Evolutionary conservation across 768 basidiomycete species (phyloP).

Genomic region (Kockovaella imperatae): DNA sequence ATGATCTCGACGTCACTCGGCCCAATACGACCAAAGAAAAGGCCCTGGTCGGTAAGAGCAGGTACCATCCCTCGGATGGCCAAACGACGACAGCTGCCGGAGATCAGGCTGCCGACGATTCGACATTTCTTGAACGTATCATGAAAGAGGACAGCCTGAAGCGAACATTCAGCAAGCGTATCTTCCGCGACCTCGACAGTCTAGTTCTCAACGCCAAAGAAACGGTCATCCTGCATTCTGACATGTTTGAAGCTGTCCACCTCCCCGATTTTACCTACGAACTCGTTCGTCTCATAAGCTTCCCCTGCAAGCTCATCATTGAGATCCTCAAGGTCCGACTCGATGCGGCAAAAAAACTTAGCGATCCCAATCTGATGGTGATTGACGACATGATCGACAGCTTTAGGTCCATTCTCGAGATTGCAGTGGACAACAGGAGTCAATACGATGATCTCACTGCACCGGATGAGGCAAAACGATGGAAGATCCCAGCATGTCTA

Average conservation of each 20-base stretch:
- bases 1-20: conserved; percentile 77
- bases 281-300: conserved; percentile 84
- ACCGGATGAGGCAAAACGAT: conserved; percentile 76
- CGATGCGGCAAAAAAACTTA: conserved; percentile 69
- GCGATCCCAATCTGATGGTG: conserved; percentile 78
- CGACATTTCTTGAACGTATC: conserved; percentile 85
- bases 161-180: conserved; percentile 74
- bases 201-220: conserved; percentile 79
- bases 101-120: conserved; percentile 52
- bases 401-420: conserved; percentile 77
- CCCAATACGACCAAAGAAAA: conserved; percentile 62
- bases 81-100: conserved; percentile 21
- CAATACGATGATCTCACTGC: conserved; percentile 88
- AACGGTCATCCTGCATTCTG: conserved; percentile 71
- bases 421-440: conserved; percentile 89
- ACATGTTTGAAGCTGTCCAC: conserved; percentile 74
- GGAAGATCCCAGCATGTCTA: conserved; percentile 82
- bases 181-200: conserved; percentile 65
- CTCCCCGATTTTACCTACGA: conserved; percentile 80
- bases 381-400: conserved; percentile 93
- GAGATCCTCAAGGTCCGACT: conserved; percentile 82
- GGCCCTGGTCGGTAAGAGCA: conserved; percentile 33
- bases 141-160: conserved; percentile 96
- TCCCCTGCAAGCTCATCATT: conserved; percentile 88
- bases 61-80: conserved; percentile 33